phyloP scores from a whole-genome alignment of 768 basidiomycete species.

The Agrocybe pediades region DNA sequence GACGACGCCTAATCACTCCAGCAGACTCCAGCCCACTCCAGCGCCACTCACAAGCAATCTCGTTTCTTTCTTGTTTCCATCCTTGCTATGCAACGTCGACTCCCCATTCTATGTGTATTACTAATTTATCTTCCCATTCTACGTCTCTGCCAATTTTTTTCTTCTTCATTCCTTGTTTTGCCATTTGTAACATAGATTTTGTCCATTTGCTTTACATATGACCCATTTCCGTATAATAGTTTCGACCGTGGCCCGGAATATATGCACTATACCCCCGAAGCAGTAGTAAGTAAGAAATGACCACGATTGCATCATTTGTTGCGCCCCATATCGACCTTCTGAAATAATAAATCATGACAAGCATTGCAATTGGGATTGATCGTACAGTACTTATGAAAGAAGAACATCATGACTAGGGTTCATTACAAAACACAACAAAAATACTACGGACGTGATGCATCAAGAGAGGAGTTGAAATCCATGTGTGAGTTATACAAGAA shows the following conservation, averaged over 20 bases:
- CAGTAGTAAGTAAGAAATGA: not conserved
- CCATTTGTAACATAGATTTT: no score
- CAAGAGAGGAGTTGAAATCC: not conserved
- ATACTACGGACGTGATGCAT: constrained; percentile 10
- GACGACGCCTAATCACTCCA: constrained; percentile 24
- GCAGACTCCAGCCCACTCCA: not conserved
- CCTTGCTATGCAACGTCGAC: not conserved
- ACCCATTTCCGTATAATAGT: no score
- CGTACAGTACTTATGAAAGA: no score
- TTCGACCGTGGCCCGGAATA: no score
- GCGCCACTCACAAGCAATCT: not conserved
- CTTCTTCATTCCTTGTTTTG: not conserved
- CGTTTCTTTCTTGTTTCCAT: not conserved
- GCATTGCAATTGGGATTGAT: constrained; percentile 10
- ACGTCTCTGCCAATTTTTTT: not conserved
- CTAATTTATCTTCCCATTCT: not conserved
- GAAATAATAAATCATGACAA: constrained; percentile 1
- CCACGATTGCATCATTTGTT: not conserved
- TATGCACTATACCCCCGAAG: no score
- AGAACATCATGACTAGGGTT: constrained; percentile 18
- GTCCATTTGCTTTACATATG: no score
- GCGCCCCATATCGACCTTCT: no score
- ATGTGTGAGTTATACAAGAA: not conserved
- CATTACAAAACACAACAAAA: constrained; percentile 17
- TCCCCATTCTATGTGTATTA: not conserved